Evolutionary conservation across 257 asterid genomes (phyloP), one percentile per base, ranked within the genome.

Genomic region (Plectranthus barbatus): DNA sequence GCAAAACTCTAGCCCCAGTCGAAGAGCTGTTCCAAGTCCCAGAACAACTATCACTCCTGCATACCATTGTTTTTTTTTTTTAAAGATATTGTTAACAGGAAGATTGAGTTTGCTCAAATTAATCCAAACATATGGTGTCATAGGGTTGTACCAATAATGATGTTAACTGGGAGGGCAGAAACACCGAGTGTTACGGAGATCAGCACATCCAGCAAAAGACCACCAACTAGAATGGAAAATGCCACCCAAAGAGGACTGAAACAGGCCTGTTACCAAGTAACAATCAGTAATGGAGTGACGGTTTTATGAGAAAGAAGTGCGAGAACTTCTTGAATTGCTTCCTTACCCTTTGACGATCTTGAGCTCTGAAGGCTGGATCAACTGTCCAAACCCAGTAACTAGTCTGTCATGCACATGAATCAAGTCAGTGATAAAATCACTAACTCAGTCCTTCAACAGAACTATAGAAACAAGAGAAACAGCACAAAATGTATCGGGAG

Each of bases 221-320:
- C 91, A 17, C 88, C 94, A 6, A 85, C 73, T 41, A 87, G 90
- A 77, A 87, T 84, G 5, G 81, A 82, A 69, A 87, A 83, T 29
- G 95, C 95, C 57, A 87, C 81, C 95, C 95, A 84, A 63, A 87
- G 88, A 47, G 88, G 91, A 72, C 79, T 79, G 45, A 81, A 76
- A 60, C 90, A 85, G 11, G 85, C 78, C 92, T 86, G 89, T 34
- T 46, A 66, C 52, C 45, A 34, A 75, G 63, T 13, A 31, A 8
- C 2, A 21, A 14, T 37, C 17, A 62, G 60, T 41, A 47, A 42
- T 56, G 65, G 17, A 66, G 73, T 39, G 47, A 36, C 45, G 31
- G n/a, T 50, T 49, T 53, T 64, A 14, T 12, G 15, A 54, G 33
- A 36, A 48, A 36, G 44, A 34, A 49, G n/a, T 49, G 68, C 34